These are phyloP conservation scores for Zoysia pacifica DNA, from an alignment of 176 grass and related monocot genomes.

Conservation along the genomic window DNA sequence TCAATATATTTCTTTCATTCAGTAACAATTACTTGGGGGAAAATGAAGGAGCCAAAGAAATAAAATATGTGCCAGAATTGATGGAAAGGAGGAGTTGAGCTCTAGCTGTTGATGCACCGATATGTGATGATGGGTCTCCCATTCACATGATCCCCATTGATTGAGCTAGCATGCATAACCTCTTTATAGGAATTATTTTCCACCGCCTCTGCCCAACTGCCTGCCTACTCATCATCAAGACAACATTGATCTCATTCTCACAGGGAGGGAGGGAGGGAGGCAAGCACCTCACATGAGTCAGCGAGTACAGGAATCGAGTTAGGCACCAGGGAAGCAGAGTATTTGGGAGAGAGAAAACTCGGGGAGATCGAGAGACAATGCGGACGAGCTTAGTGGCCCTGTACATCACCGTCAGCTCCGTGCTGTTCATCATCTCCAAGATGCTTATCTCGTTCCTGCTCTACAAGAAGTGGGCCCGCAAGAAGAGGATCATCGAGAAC, in stretches of 20 bases:
- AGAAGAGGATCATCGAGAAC: slow-evolving; percentile 67
- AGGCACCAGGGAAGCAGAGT: too few relatives aligned
- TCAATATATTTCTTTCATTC: too few relatives aligned
- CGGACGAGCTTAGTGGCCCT: slow-evolving; percentile 39
- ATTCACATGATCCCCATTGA: slow-evolving; percentile 71
- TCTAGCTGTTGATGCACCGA: not conserved
- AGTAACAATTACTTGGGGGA: not conserved
- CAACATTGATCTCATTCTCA: too few relatives aligned
- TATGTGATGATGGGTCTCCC: not conserved
- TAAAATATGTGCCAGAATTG: not conserved
- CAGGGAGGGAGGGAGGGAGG: too few relatives aligned
- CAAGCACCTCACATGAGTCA: too few relatives aligned
- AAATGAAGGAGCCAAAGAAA: not conserved
- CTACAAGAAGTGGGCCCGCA: slow-evolving; percentile 78
- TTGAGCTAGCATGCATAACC: not conserved
- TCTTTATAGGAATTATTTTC: not conserved
- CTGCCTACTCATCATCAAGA: not conserved
- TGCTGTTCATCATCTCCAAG: slow-evolving; percentile 74
- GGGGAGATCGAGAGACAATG: not conserved
- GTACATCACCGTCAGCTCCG: slow-evolving; percentile 66
- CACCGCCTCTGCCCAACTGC: slow-evolving; percentile 29
- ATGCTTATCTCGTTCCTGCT: slow-evolving; percentile 72
- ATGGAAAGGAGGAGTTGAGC: not conserved
- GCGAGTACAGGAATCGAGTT: too few relatives aligned
- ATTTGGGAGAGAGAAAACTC: too few relatives aligned